These are phyloP conservation scores for Styphnolobium japonicum DNA, from an alignment of 306 rosid genomes.

Conservation along the genomic window DNA sequence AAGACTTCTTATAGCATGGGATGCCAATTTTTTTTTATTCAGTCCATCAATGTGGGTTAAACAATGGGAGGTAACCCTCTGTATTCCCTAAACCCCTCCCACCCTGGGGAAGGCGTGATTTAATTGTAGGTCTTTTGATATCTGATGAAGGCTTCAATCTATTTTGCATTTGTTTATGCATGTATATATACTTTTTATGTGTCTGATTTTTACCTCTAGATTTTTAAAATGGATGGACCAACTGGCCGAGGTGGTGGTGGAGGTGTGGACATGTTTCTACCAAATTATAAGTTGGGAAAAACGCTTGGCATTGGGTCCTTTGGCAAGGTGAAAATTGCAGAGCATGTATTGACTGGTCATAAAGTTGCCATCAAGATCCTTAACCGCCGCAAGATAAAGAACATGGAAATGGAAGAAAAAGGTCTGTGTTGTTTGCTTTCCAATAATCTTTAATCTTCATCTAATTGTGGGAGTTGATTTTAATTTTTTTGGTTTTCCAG, in stretches of 20 bases:
- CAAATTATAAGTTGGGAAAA: slow-evolving; percentile 86
- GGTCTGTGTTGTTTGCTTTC: slow-evolving; percentile 44
- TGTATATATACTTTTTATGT: neutral
- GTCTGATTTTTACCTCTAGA: slow-evolving; percentile 21
- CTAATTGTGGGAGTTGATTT: neutral
- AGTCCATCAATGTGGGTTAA: neutral
- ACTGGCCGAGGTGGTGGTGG: slow-evolving; percentile 49
- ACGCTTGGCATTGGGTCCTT: slow-evolving; percentile 95
- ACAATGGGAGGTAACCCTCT: neutral
- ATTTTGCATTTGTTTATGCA: neutral
- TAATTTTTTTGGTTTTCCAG: neutral
- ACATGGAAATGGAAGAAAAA: slow-evolving; percentile 93
- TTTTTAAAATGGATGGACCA: slow-evolving; percentile 54
- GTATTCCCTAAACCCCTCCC: neutral
- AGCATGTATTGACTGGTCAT: slow-evolving; percentile 77
- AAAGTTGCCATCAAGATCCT: slow-evolving; percentile 98
- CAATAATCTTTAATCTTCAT: neutral
- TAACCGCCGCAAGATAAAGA: slow-evolving; percentile 73
- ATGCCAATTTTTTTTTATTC: neutral
- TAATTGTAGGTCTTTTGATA: neutral
- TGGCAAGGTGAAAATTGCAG: slow-evolving; percentile 93
- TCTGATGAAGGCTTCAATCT: neutral
- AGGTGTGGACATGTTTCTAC: slow-evolving; percentile 50
- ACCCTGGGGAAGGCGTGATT: neutral
- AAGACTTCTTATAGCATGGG: neutral